These are phyloP conservation scores for Glaciozyma antarctica DNA, from an alignment of 768 basidiomycete genomes.

Conservation along the genomic window DNA sequence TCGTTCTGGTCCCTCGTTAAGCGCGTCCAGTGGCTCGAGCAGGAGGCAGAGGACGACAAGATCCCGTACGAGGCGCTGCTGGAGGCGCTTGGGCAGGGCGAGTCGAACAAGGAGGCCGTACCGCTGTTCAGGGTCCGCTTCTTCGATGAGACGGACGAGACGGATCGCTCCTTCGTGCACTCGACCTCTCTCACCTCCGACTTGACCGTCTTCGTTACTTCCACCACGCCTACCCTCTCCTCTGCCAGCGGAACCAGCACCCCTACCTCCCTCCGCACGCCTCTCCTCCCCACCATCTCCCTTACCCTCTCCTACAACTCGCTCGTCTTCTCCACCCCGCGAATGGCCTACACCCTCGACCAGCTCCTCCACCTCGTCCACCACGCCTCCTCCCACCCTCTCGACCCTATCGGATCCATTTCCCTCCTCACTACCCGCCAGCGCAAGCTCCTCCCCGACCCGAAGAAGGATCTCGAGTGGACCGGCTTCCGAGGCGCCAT, in stretches of 20 bases:
- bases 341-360: constrained; percentile 70
- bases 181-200: constrained; percentile 81
- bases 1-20: constrained; percentile 81
- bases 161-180: constrained; percentile 60
- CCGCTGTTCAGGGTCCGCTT: constrained; percentile 85
- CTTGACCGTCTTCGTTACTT: constrained; percentile 69
- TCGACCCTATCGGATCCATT: constrained; percentile 64
- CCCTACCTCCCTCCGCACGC: constrained; percentile 44
- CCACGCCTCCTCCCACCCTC: constrained; percentile 58
- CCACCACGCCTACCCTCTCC: constrained; percentile 54
- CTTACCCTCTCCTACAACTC: constrained; percentile 89
- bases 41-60: constrained; percentile 68
- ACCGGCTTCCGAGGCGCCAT: constrained; percentile 96
- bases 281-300: constrained; percentile 62
- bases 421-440: constrained; percentile 68
- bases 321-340: constrained; percentile 68
- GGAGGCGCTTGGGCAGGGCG: constrained; percentile 47
- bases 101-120: constrained; percentile 42
- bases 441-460: constrained; percentile 62
- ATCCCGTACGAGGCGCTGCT: constrained; percentile 72
- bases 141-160: constrained; percentile 78
- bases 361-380: constrained; percentile 73
- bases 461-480: constrained; percentile 84
- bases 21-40: constrained; percentile 72
- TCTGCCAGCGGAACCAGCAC: constrained; percentile 5